Evolutionary conservation across 495 filamentous ascomycete species (phyloP), one percentile per base, ranked within the genome.

Genomic region (Cetradonia linearis): DNA sequence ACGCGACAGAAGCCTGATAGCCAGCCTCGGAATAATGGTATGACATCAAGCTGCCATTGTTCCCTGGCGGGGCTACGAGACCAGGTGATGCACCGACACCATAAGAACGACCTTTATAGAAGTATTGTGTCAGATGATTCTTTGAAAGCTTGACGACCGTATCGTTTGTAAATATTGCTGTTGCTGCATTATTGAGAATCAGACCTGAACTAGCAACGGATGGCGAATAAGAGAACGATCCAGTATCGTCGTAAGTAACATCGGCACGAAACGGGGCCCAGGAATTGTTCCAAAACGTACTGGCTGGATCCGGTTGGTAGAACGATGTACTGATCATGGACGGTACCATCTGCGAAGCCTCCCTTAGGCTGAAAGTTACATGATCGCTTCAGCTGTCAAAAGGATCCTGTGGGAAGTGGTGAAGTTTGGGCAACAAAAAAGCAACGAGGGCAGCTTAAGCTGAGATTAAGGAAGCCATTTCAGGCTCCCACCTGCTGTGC

Each of bases 81-180:
- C 52, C 52, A 18, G 52, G 31, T 55, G 52, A 33, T 36, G 52
- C 52, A 37, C 52, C 52, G 30, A 55, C 52, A 16, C 52, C 52
- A 31, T 55, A 55, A 23, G 52, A 55, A 33, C 52, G 52, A 31
- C 25, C 25, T n/a, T 34, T 11, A 31, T 55, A 55, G 16, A 37
- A 23, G 30, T 55, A 55, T n/a, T 55, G 52, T 14, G 52, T 55
- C 30, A 55, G 23, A 20, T 55, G 25, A 8, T 55, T 55, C 52
- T 37, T 55, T 1, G 18, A 42, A 42, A 18, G 38, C 38, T 16
- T n/a, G 16, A n/a, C 16, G 8, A 8, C n/a, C 8, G 38, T 42
- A n/a, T 42, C 38, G 5, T n/a, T n/a, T 0, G 3, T 42, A 42
- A 18, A 42, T n/a, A 7, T 31, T 33, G 52, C 52, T 16, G 52